phyloP scores from a whole-genome alignment of 257 asterid genomes.

The Primulina huaijiensis region DNA sequence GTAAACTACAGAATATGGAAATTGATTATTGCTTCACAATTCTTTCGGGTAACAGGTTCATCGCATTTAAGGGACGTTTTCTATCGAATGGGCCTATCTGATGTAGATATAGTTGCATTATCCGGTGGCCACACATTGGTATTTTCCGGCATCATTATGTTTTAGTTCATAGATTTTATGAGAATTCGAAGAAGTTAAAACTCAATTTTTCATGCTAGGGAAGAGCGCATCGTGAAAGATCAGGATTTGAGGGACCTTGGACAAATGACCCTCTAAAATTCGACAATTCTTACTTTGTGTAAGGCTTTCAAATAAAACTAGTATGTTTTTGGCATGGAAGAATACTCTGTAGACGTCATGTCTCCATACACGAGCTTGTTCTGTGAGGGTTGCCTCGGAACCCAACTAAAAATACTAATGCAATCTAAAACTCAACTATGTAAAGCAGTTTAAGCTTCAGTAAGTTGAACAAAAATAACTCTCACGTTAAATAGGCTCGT shows the following conservation, averaged over 20 bases:
- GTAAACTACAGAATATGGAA: neutral
- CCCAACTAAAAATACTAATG: no score
- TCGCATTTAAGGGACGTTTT: constrained; percentile 70
- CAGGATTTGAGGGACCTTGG: constrained; percentile 95
- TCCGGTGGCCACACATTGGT: constrained; percentile 94
- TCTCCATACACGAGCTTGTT: no score
- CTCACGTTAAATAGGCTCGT: no score
- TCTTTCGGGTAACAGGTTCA: constrained; percentile 38
- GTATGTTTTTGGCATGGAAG: no score
- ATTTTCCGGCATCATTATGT: constrained; percentile 16
- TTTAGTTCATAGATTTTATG: neutral
- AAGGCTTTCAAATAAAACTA: constrained; percentile 25
- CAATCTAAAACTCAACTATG: no score
- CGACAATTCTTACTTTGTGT: constrained; percentile 81
- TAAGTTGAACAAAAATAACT: no score
- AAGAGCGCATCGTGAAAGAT: constrained; percentile 75
- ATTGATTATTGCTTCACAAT: neutral
- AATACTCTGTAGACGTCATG: no score
- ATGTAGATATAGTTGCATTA: constrained; percentile 73
- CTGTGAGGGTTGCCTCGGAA: no score
- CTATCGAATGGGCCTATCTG: constrained; percentile 74
- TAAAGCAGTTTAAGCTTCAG: no score
- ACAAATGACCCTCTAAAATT: constrained; percentile 76
- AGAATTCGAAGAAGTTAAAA: neutral
- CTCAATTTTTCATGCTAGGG: constrained; percentile 46